These are phyloP conservation scores for Camelina neglecta DNA, from an alignment of 345 rosid genomes.

Conservation along the genomic window DNA sequence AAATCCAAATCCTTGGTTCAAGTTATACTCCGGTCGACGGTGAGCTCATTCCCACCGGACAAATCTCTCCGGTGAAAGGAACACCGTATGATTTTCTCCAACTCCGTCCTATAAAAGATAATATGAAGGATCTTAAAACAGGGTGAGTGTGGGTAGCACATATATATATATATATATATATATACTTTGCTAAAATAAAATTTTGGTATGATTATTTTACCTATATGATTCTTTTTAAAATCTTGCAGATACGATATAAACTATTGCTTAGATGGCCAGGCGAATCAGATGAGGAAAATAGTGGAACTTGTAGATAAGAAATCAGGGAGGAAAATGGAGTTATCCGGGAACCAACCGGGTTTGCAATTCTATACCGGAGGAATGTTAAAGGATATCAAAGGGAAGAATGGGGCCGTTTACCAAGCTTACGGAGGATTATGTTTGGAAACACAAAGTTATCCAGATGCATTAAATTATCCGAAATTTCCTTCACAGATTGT, in stretches of 20 bases:
- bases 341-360: constrained; percentile 71
- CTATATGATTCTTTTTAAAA: not conserved
- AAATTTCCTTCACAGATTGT: constrained; percentile 78
- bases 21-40: constrained; percentile 62
- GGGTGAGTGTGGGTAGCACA: constrained; percentile 48
- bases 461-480: constrained; percentile 73
- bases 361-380: constrained; percentile 83
- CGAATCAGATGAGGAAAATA: constrained; percentile 49
- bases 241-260: constrained; percentile 66
- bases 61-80: constrained; percentile 61
- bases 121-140: constrained; percentile 52
- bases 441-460: constrained; percentile 86
- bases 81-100: constrained; percentile 84
- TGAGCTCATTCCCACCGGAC: constrained; percentile 79
- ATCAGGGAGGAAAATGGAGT: constrained; percentile 75
- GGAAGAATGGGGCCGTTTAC: constrained; percentile 75
- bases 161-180: not conserved
- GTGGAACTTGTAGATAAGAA: constrained; percentile 67
- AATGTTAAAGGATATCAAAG: constrained; percentile 52
- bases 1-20: constrained; percentile 71
- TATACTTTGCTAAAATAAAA: not conserved
- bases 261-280: constrained; percentile 58
- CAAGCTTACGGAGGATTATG: constrained; percentile 69
- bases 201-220: not conserved
- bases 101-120: constrained; percentile 56